Evolutionary conservation across 495 filamentous ascomycete genomes (phyloP), one percentile per base, ranked within the genome.

Genomic region (Trichocladium uniseriatum): DNA sequence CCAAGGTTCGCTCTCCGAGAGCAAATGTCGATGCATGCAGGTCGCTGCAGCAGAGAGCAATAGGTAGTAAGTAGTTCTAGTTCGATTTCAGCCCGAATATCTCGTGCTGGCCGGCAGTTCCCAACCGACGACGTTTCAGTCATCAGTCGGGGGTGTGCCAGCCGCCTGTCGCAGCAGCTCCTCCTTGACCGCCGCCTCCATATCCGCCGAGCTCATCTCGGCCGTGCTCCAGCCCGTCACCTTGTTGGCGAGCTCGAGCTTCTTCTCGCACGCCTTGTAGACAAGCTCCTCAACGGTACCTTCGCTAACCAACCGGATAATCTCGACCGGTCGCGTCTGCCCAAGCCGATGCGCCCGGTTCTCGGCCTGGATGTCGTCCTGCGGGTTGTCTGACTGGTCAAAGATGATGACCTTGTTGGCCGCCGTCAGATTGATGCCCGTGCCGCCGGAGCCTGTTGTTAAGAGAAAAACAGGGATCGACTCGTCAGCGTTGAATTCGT

Each of bases 331-430:
- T 21, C 86, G 69, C 8, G 76, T 89, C 64, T 98, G 92, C 1
- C 92, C 94, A 10, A 98, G 86, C 4, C 92, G 81, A 69, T 98
- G 92, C 1, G 92, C 92, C 16, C 92, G 85, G 61, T 98, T 96
- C 68, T 95, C 90, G 0, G 92, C 92, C 64, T 98, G 92, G 1
- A 92, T 77, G 60, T 98, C 92, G 48, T 96, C 89, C 63, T 98
- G 92, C 0, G 92, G 92, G 57, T 98, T 98, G 67, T 97, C 96
- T 24, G 79, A 83, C 43, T 84, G 86, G 65, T 98, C 92, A 60
- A 97, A 96, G 59, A 98, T 91, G 63, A 98, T 79, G 51, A 98
- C 90, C 71, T 95, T 96, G 69, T 97, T 97, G 3, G 92, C 94
- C 36, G 82, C 86, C 11, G 88, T 87, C 28, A 98, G 65, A 66